Base-by-base conservation (phyloP, 768 basidiomycete genomes). In the Dentipellis fragilis region DNA sequence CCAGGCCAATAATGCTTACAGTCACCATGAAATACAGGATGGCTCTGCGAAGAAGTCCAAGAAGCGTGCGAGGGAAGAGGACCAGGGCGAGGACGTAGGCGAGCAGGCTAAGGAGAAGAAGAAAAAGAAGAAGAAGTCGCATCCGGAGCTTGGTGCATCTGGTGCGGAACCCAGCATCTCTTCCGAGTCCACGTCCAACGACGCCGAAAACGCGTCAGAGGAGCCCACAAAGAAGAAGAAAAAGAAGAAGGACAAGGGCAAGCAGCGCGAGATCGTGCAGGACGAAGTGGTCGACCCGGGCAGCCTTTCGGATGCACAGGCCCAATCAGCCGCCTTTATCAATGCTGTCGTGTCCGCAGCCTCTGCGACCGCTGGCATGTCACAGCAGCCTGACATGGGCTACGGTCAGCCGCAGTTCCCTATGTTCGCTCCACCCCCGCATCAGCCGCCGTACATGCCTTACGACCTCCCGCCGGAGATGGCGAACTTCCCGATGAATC, bases 291-390 rank as follows among this genome's bases (percentile, higher is more conserved):
- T 38, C 38, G 47, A 57, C n/a, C 45, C 55, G 22, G 48, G 47
- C 42, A 49, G 37, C 22, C 22, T 51, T 22, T 47, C 52, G 16
- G 54, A 54, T 7, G 19, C 47, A 14, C 49, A 29, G n/a, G 34
- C 49, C 39, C 55, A 48, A 52, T 76, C 84, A 3, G 71, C 79
- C 16, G 81, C 81, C 8, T 76, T 86, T 51, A 69, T 86, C 39
- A 80, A 80, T 50, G 83, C 84, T 0, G 79, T 86, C 12, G 81
- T 84, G 19, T 81, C 82, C 35, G 81, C 83, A 5, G 80, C 83
- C 3, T 75, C 81, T n/a, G 76, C 75, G 8, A 75, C 77, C 14
- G 54, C 51, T 51, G 55, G 46, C 23, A 12, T 22, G 39, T 37
- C 56, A n/a, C 56, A 65, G 55, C 29, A 29, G 29, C 29, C 29